Base-by-base conservation (phyloP, 345 rosid genomes). In the Acer campestre region DNA sequence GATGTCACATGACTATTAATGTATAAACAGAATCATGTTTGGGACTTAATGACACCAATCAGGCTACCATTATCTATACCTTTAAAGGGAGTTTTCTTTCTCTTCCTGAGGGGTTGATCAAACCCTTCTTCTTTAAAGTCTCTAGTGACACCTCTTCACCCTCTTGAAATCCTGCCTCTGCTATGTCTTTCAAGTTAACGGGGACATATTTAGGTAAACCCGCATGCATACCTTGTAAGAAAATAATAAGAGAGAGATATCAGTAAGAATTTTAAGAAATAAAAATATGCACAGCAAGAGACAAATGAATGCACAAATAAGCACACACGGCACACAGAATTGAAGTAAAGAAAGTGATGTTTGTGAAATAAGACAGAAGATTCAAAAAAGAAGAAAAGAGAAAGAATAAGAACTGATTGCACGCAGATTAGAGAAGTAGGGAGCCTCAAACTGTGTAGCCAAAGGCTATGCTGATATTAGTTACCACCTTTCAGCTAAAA, bases 51-150 rank as follows among this genome's bases (percentile, higher is more conserved):
- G 22, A 38, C 17, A 9, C 22, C 23, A 55, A 27, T 42, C 27
- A 61, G 53, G 64, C 69, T n/a, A 66, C 29, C 14, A 46, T 61
- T 29, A 51, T 29, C 48, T 3, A 13, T 79, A 93, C 99, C 99
- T 93, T 96, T 25, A 93, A 75, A 73, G 99, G 97, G n/a, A 93
- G 98, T 76, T 75, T 92, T 82, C 94, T 87, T 86, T 95, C 99
- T 78, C 98, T 89, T 78, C 99, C 98, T 17, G 99, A 92, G 74
- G 98, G 99, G 71, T 93, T 95, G 68, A 95, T 95, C 85, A 95
- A 84, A 68, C 95, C 89, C 83, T 85, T 95, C 75, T 80, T 79
- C 88, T 87, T 89, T 83, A 95, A 75, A 71, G 87, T 88, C 86
- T 92, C 97, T 74, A 93, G 23, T 23, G 96, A 95, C 11, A 93